These are phyloP conservation scores for Beauveria sp. DNA, from an alignment of 2,329 filamentous ascomycete species.

Conservation along the genomic window DNA sequence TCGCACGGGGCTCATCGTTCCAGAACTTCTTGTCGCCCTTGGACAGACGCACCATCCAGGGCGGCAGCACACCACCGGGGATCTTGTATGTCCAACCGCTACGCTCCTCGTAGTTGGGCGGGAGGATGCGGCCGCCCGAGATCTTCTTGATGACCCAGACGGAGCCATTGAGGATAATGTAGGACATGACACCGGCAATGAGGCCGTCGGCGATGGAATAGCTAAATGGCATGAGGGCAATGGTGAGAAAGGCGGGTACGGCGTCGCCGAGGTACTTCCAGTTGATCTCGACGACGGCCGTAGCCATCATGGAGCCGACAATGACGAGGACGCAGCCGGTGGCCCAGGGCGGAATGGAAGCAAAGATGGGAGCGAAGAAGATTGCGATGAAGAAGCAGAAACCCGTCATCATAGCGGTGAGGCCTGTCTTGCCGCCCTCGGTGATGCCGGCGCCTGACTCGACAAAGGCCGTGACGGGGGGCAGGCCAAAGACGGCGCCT, in stretches of 20 bases:
- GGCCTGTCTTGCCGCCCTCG: conserved; percentile 75
- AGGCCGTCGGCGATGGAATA: conserved; percentile 84
- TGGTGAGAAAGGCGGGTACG: conserved; percentile 75
- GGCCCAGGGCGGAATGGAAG: conserved; percentile 82
- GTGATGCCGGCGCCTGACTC: conserved; percentile 87
- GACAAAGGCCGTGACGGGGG: conserved; percentile 80
- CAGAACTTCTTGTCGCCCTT: conserved; percentile 70
- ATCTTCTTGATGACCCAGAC: conserved; percentile 62
- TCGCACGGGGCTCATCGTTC: conserved; percentile 29
- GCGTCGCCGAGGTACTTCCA: conserved; percentile 81
- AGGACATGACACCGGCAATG: conserved; percentile 71
- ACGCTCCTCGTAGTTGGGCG: conserved; percentile 66
- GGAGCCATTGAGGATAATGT: conserved; percentile 65
- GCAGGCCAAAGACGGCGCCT: conserved; percentile 67
- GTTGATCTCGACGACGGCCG: conserved; percentile 74
- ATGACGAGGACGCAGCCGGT: conserved; percentile 83
- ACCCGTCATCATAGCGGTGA: conserved; percentile 74
- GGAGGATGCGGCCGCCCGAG: conserved; percentile 62
- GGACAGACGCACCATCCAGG: conserved; percentile 59
- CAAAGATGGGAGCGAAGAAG: conserved; percentile 87
- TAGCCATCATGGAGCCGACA: conserved; percentile 81
- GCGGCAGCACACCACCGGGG: conserved; percentile 65
- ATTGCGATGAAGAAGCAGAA: conserved; percentile 80
- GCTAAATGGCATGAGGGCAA: conserved; percentile 81
- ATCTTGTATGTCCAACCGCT: conserved; percentile 76